These are phyloP conservation scores for Paracoccidioides lutzii DNA, from an alignment of 2,329 filamentous ascomycete genomes.

Conservation along the genomic window DNA sequence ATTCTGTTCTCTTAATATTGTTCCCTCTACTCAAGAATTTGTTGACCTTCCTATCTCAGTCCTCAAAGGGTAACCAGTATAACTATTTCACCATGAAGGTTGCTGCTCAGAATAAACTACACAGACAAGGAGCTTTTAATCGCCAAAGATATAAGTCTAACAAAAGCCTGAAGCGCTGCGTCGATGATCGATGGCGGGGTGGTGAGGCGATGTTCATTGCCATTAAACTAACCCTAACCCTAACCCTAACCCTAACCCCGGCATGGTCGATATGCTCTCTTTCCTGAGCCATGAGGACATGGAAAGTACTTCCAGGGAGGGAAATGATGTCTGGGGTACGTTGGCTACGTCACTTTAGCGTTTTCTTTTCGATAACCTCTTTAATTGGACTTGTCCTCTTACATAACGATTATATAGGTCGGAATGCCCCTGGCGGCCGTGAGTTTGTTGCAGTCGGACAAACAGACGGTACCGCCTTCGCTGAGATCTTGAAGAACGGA, in stretches of 20 bases:
- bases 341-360: neutral
- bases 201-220: no score
- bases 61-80: neutral
- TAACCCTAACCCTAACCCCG: neutral
- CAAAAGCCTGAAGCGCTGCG: conserved; percentile 12
- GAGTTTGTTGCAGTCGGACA: conserved; percentile 40
- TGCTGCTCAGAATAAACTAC: conserved; percentile 5
- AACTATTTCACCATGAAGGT: conserved; percentile 9
- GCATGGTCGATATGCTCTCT: conserved; percentile 28
- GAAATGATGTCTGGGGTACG: conserved; percentile 27
- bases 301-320: conserved; percentile 25
- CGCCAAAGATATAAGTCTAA: conserved; percentile 5
- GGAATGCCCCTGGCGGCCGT: conserved; percentile 37
- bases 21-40: neutral
- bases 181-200: conserved; percentile 19
- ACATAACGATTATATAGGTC: conserved; percentile 20
- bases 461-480: conserved; percentile 39
- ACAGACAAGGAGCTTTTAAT: conserved; percentile 6
- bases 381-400: neutral
- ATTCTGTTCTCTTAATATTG: neutral
- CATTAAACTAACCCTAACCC: no score
- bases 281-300: conserved; percentile 30
- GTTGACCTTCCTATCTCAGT: neutral
- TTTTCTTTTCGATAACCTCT: neutral
- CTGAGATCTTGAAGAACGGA: conserved; percentile 35